These are phyloP conservation scores for Aphanomyces euteiches DNA, from an alignment of 352 stramenopile species.

Conservation along the genomic window DNA sequence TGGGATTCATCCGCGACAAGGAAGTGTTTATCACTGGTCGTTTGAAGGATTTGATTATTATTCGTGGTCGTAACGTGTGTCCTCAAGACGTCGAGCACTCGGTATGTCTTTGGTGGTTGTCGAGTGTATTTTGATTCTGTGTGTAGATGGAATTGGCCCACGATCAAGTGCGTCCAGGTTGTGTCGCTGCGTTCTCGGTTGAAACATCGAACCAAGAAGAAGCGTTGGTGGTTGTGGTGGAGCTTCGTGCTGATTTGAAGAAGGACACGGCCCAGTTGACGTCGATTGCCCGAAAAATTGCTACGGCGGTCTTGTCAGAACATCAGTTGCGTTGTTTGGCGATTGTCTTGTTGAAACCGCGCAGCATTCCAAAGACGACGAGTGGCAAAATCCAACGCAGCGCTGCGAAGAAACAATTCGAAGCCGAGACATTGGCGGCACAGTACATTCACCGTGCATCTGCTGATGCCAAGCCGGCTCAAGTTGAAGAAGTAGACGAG, in stretches of 20 bases:
- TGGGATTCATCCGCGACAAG: conserved; percentile 60
- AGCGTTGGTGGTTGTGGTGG: conserved; percentile 71
- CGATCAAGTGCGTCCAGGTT: conserved; percentile 61
- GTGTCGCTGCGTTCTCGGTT: conserved; percentile 70
- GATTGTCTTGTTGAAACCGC: conserved; percentile 66
- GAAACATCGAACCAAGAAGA: conserved; percentile 69
- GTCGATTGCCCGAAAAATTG: conserved; percentile 56
- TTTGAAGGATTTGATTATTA: conserved; percentile 82
- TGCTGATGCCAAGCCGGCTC: conserved; percentile 20
- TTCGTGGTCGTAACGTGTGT: conserved; percentile 72
- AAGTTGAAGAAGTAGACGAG: conserved; percentile 13
- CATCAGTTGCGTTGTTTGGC: conserved; percentile 64
- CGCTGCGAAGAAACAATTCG: conserved; percentile 54
- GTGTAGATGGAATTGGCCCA: conserved; percentile 60
- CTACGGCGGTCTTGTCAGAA: conserved; percentile 52
- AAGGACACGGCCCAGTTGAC: conserved; percentile 37
- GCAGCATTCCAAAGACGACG: conserved; percentile 77
- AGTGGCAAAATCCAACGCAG: conserved; percentile 84
- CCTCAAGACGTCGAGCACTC: conserved; percentile 64
- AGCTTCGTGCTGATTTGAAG: conserved; percentile 51
- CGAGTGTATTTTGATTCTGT: not conserved
- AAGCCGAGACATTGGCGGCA: conserved; percentile 22
- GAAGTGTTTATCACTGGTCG: conserved; percentile 74
- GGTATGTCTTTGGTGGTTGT: not conserved
- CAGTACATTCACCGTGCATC: not conserved